Percentiles rank a stretch among this genome's conserved stretches.
Conservation (phyloP, 2,329 filamentous ascomycete species). For the Fusarium sp. region DNA sequence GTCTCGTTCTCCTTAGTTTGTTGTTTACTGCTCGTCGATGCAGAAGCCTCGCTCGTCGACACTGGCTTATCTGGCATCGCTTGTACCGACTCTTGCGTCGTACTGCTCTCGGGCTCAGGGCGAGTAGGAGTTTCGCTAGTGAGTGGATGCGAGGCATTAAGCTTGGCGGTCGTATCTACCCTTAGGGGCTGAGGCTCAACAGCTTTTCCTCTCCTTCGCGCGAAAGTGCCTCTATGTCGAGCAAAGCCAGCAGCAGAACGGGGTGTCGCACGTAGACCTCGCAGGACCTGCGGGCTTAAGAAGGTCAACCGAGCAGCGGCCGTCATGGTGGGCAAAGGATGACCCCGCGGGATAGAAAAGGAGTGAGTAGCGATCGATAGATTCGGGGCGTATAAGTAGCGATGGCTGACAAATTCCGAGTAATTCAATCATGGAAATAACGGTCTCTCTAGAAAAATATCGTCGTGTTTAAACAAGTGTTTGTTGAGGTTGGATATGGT, state of each 20-base stretch:
- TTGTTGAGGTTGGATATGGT: slow-evolving; percentile 2
- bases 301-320: slow-evolving; percentile 71
- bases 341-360: slow-evolving; percentile 1
- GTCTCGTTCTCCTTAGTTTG: slow-evolving; percentile 11
- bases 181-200: slow-evolving; percentile 60
- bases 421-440: slow-evolving; percentile 26
- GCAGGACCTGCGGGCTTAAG: slow-evolving; percentile 74
- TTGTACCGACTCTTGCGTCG: slow-evolving; percentile 11
- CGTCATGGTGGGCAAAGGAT: slow-evolving; percentile 61
- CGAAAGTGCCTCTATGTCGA: slow-evolving; percentile 57
- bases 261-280: slow-evolving; percentile 52
- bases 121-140: slow-evolving; percentile 20
- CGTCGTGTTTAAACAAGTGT: not conserved
- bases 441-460: not conserved
- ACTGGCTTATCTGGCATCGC: not conserved
- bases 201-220: slow-evolving; percentile 67
- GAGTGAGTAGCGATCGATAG: not conserved
- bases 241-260: slow-evolving; percentile 51
- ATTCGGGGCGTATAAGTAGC: not conserved
- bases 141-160: slow-evolving; percentile 25
- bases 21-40: slow-evolving; percentile 7
- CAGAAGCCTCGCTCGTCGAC: not conserved
- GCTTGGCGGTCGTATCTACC: slow-evolving; percentile 26
- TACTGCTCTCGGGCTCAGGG: slow-evolving; percentile 1
- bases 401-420: slow-evolving; percentile 21